phyloP scores from a whole-genome alignment of 2,329 filamentous ascomycete species.

The Talaromyces sp. region DNA sequence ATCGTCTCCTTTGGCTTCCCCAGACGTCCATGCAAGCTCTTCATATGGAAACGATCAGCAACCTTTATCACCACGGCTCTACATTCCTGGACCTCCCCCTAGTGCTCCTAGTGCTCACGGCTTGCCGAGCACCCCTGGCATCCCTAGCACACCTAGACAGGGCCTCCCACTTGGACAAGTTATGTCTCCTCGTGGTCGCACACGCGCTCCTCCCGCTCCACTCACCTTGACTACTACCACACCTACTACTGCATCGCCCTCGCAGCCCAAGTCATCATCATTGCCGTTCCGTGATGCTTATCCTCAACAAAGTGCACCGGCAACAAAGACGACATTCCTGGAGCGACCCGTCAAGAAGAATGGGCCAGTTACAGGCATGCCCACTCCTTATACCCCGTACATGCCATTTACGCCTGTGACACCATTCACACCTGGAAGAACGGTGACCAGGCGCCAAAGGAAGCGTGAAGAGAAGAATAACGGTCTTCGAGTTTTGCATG shows the following conservation, averaged over 20 bases:
- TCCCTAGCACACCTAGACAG: conserved; percentile 49
- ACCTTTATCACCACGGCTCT: conserved; percentile 59
- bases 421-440: conserved; percentile 50
- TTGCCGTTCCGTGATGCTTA: conserved; percentile 50
- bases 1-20: conserved; percentile 56
- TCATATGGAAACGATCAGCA: conserved; percentile 56
- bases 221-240: conserved; percentile 34
- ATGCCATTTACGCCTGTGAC: conserved; percentile 56
- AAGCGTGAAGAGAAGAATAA: conserved; percentile 46
- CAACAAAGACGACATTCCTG: conserved; percentile 53
- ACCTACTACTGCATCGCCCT: conserved; percentile 16
- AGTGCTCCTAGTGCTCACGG: conserved; percentile 51
- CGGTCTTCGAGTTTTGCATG: conserved; percentile 47
- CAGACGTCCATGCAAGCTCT: conserved; percentile 44
- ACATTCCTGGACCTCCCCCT: conserved; percentile 60
- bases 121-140: too few relatives aligned
- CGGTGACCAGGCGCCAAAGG: conserved; percentile 49
- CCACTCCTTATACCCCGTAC: conserved; percentile 55
- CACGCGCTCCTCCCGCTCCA: conserved; percentile 33
- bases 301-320: conserved; percentile 46
- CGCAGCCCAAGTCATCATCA: conserved; percentile 28
- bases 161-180: conserved; percentile 17
- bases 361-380: conserved; percentile 51
- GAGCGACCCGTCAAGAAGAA: conserved; percentile 43
- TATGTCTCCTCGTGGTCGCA: conserved; percentile 19